Base-by-base conservation (phyloP, 1,284 basidiomycete genomes). In the Leucoagaricus sp. region DNA sequence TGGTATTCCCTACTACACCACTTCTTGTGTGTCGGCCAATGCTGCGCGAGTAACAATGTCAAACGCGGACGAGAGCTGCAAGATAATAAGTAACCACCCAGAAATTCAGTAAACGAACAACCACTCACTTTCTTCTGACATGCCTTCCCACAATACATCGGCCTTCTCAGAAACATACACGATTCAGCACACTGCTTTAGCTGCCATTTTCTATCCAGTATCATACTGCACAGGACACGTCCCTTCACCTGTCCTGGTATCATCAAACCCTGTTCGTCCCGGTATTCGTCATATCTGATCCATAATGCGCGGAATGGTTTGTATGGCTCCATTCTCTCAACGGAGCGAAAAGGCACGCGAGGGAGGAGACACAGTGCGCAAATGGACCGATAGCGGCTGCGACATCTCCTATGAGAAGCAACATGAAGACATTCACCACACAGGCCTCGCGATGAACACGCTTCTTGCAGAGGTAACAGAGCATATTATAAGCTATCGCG, bases 11-110 rank as follows among this genome's bases (percentile, higher is more conserved):
- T 17, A 25, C 42, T 41, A 26, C 49, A 51, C 49, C 49, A 51
- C 31, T 51, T 28, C 49, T 51, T 51, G 28, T 51, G 49, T 10
- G 33, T 36, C 49, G 49, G 33, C 49, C 49, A 51, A 23, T 51
- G 33, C 52, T 53, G 26, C 17, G n/a, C n/a, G n/a, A n/a, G n/a
- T n/a, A n/a, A n/a, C n/a, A n/a, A n/a, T n/a, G n/a, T n/a, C n/a
- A n/a, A n/a, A n/a, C n/a, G n/a, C n/a, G n/a, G n/a, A n/a, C n/a
- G n/a, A n/a, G n/a, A n/a, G n/a, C n/a, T n/a, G n/a, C 5, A 6
- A 29, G 13, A 15, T n/a, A 26, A 46, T 7, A 33, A 8, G 34
- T 23, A 13, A 26, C n/a, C 31, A 29, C 21, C 15, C 19, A 5
- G 26, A 17, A 53, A 12, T 13, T n/a, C 25, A 44, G 8, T n/a